Percentiles rank a stretch among this genome's conserved stretches.
Evolutionary conservation across 129 eudicot genomes (phyloP).

Genomic region (Centrapalus pauciflorus): DNA sequence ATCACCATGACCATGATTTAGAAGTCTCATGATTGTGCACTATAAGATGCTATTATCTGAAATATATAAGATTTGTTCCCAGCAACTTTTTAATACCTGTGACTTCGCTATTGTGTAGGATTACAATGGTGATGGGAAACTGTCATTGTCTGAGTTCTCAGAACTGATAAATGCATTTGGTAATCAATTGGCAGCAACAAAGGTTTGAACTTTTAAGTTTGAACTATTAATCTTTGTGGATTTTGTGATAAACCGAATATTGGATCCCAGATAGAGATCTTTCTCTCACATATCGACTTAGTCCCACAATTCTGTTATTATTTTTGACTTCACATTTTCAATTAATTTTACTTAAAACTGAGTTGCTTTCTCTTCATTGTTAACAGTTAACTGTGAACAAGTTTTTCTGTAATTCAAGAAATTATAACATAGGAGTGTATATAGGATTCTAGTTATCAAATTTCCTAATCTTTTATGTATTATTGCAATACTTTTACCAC

Average conservation of each 20-base stretch:
- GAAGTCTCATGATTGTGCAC: too few species aligned
- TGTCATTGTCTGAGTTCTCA: constrained; percentile 69
- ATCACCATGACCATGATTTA: too few species aligned
- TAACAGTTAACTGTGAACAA: neutral
- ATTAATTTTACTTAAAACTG: neutral
- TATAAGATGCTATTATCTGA: too few species aligned
- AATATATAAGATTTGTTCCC: too few species aligned
- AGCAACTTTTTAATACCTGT: constrained; percentile 1
- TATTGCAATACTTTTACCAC: neutral
- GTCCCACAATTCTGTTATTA: neutral
- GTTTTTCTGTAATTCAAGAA: neutral
- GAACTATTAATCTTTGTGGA: neutral
- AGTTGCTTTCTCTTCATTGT: neutral
- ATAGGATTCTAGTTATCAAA: too few species aligned
- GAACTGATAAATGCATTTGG: constrained; percentile 81
- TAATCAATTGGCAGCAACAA: constrained; percentile 68
- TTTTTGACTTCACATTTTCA: neutral
- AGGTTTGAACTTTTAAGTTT: constrained; percentile 58
- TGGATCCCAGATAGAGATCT: neutral
- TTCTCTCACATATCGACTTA: neutral
- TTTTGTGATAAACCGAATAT: neutral
- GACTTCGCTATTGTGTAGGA: constrained; percentile 49
- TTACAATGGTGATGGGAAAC: constrained; percentile 69
- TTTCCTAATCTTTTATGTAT: neutral
- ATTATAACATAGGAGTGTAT: neutral